Evolutionary conservation across 2,329 filamentous ascomycete species (phyloP).

Genomic region (Helminthosporium solani): DNA sequence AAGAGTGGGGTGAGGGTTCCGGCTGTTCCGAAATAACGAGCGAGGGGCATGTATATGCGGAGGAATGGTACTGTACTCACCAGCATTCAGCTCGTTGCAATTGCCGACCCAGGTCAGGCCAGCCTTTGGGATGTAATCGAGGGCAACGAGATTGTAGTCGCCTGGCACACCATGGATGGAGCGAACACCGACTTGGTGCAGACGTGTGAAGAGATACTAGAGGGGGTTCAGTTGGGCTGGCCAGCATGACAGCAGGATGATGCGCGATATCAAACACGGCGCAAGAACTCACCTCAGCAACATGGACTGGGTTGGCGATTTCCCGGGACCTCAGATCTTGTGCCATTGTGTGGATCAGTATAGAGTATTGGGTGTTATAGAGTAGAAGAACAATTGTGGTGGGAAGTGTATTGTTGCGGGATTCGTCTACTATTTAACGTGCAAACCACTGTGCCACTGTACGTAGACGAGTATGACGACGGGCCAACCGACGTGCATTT

Average conservation of each 20-base stretch:
- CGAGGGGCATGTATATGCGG: no score
- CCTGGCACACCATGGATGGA: slow-evolving; percentile 51
- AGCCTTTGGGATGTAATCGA: slow-evolving; percentile 58
- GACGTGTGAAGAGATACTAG: slow-evolving; percentile 43
- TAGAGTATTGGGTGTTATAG: neutral
- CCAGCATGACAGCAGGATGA: slow-evolving; percentile 8
- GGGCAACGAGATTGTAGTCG: slow-evolving; percentile 50
- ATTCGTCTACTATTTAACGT: neutral
- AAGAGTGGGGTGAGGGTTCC: slow-evolving; percentile 1
- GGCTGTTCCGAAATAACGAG: slow-evolving; percentile 8
- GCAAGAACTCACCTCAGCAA: slow-evolving; percentile 53
- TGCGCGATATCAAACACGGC: neutral
- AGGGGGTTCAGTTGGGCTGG: neutral
- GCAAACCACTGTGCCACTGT: no score
- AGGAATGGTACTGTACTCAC: no score
- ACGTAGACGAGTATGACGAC: slow-evolving; percentile 8
- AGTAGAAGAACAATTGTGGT: neutral
- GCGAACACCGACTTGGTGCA: slow-evolving; percentile 47
- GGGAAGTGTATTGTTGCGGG: no score
- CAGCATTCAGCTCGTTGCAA: slow-evolving; percentile 62
- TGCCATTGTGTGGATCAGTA: slow-evolving; percentile 29
- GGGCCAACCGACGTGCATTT: neutral
- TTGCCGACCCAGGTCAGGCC: slow-evolving; percentile 62
- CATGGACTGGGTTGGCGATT: slow-evolving; percentile 52
- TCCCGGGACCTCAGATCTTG: slow-evolving; percentile 45